Conservation (phyloP, 306 rosid genomes). For the Vigna radiata region DNA sequence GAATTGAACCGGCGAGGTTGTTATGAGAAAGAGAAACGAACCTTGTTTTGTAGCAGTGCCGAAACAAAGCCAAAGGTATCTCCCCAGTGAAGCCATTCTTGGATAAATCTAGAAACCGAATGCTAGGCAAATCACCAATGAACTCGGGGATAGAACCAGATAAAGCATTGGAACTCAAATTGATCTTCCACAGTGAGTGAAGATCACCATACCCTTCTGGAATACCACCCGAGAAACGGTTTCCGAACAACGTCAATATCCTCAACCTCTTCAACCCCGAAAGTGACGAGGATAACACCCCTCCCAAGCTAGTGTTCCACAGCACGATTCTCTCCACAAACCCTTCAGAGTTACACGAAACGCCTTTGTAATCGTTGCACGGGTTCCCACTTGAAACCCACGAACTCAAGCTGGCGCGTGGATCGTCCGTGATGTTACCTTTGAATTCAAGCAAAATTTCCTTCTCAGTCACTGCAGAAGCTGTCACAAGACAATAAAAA, state of each 20-base stretch:
- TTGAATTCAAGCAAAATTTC: constrained; percentile 93
- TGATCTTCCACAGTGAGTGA: constrained; percentile 86
- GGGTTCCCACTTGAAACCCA: constrained; percentile 79
- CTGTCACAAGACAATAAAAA: constrained; percentile 53
- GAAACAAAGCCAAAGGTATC: constrained; percentile 83
- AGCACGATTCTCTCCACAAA: constrained; percentile 85
- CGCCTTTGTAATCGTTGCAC: constrained; percentile 70
- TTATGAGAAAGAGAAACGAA: constrained; percentile 85
- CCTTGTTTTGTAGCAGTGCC: constrained; percentile 75
- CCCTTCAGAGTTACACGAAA: constrained; percentile 71
- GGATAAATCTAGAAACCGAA: constrained; percentile 90
- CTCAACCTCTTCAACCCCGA: constrained; percentile 81
- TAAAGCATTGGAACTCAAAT: constrained; percentile 83
- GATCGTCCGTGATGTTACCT: constrained; percentile 77
- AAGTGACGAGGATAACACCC: constrained; percentile 72
- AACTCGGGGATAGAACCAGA: constrained; percentile 90
- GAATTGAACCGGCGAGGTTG: constrained; percentile 73
- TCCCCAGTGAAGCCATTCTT: constrained; percentile 80
- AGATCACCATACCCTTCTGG: constrained; percentile 73
- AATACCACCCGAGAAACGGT: constrained; percentile 72
- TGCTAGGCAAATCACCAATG: constrained; percentile 78
- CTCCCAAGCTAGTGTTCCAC: constrained; percentile 88
- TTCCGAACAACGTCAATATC: constrained; percentile 84
- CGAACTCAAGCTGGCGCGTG: constrained; percentile 60
- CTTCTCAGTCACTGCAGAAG: constrained; percentile 64